These are phyloP conservation scores for Hanseniaspora uvarum DNA, from an alignment of 1,139 yeast species.

Conservation along the genomic window DNA sequence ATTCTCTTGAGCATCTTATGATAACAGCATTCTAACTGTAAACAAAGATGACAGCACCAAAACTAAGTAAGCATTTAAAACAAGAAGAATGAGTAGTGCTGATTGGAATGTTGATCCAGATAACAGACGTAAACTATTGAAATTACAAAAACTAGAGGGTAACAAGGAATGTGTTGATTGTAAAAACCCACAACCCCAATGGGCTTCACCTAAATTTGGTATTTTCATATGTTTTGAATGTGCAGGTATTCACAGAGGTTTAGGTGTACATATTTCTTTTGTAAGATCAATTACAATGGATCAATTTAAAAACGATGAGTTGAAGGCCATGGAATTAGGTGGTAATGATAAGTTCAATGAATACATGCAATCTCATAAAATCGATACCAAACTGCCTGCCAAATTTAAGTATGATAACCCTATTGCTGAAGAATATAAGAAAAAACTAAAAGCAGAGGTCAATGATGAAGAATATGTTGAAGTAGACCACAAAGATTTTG, in stretches of 20 bases:
- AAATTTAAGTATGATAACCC: constrained; percentile 72
- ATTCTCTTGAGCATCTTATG: no score
- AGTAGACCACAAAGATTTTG: constrained; percentile 47
- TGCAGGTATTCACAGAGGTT: constrained; percentile 90
- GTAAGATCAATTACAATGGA: constrained; percentile 96
- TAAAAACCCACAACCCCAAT: constrained; percentile 89
- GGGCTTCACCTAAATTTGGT: constrained; percentile 99
- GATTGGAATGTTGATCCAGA: constrained; percentile 87
- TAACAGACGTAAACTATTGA: constrained; percentile 69
- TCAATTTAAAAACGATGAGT: constrained; percentile 87
- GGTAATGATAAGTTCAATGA: constrained; percentile 71
- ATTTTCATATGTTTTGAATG: constrained; percentile 93
- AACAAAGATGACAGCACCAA: no score
- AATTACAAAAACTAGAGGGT: constrained; percentile 67
- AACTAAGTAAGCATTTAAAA: not conserved
- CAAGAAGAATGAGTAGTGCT: not conserved
- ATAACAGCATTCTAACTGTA: no score
- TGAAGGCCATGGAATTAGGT: constrained; percentile 84
- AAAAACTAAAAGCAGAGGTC: constrained; percentile 59
- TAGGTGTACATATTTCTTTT: constrained; percentile 94
- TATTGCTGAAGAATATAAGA: constrained; percentile 91
- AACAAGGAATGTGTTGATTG: constrained; percentile 93
- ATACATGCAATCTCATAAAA: constrained; percentile 65
- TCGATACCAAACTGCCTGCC: constrained; percentile 55
- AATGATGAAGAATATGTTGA: constrained; percentile 66